Base-by-base conservation (phyloP, 129 eudicot genomes). In the Lactuca sativa region DNA sequence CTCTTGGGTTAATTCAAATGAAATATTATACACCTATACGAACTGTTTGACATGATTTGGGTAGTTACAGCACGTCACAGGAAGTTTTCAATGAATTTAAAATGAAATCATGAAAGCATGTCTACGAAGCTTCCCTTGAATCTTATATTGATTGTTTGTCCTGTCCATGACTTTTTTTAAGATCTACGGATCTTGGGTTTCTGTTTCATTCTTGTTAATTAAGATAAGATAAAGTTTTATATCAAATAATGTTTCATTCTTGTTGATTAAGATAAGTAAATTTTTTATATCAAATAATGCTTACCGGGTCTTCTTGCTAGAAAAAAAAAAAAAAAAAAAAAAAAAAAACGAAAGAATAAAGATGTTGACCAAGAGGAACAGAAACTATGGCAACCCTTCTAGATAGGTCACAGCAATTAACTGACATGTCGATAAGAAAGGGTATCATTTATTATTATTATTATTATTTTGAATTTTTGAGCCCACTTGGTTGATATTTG, bases 401-500 rank as follows among this genome's bases (percentile, higher is more conserved):
- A 44, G 58, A 71, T 12, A 7, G 57, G 59, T 18, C 48, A 21
- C n/a, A 18, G 7, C 13, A 6, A 34, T 52, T 10, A 6, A 49
- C 49, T 31, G 14, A 18, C 36, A 31, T 59, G 56, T 31, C 44
- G 32, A 71, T 12, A 16, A 30, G 6, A n/a, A 25, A 40, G 44
- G 41, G 33, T 44, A 25, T 59, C 31, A 14, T 10, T 3, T 44
- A 25, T 59, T 31, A 14, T 10, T 3, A 14, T 10, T 3, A 11
- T 72, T 61, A 30, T 7, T 11, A 0, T 8, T 6, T 11, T 12
- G 9, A 34, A 33, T 48, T 36, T 60, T 34, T 0, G 8, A 62
- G 44, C 77, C 64, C 64, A 54, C 56, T 73, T 62, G 48, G 18
- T 36, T 64, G 34, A 33, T 38, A 56, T 17, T 5, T 56, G n/a